Conservation (phyloP, 2,329 filamentous ascomycete genomes). For the Microcyclospora tardicrescens region DNA sequence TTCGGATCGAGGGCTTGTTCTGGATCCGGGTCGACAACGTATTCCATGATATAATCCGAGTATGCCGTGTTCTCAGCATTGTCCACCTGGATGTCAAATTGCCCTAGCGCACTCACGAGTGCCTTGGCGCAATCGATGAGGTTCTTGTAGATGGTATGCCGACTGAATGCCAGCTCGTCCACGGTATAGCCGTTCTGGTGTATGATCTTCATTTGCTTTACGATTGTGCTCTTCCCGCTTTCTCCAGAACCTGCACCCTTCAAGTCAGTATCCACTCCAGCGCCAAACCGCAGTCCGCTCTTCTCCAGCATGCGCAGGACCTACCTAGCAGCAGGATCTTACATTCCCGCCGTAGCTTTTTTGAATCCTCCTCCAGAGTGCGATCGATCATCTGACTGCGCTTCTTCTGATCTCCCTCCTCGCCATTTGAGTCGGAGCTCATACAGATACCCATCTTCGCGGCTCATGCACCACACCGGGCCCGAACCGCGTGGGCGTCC, state of each 20-base stretch:
- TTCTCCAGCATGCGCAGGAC: conserved; percentile 16
- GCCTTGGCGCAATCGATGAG: conserved; percentile 92
- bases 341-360: conserved; percentile 88
- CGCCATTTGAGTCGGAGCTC: conserved; percentile 73
- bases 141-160: conserved; percentile 96
- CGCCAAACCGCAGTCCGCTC: conserved; percentile 6
- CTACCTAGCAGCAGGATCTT: conserved; percentile 91
- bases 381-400: conserved; percentile 92
- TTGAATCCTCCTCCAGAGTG: conserved; percentile 85
- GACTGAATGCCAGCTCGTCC: conserved; percentile 87
- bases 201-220: conserved; percentile 99
- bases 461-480: background rate
- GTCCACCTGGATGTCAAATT: conserved; percentile 74
- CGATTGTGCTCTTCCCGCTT: conserved; percentile 97
- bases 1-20: conserved; percentile 69
- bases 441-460: conserved; percentile 77
- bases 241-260: conserved; percentile 71
- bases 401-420: conserved; percentile 88
- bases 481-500: conserved; percentile 16
- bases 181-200: conserved; percentile 94
- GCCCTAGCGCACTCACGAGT: conserved; percentile 78
- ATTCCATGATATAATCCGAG: conserved; percentile 70
- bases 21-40: conserved; percentile 81
- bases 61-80: conserved; percentile 58
- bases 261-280: background rate